Percentiles rank a stretch among this genome's conserved stretches.
phyloP scores from a whole-genome alignment of 1,284 basidiomycete genomes.

The Cerrena zonata region DNA sequence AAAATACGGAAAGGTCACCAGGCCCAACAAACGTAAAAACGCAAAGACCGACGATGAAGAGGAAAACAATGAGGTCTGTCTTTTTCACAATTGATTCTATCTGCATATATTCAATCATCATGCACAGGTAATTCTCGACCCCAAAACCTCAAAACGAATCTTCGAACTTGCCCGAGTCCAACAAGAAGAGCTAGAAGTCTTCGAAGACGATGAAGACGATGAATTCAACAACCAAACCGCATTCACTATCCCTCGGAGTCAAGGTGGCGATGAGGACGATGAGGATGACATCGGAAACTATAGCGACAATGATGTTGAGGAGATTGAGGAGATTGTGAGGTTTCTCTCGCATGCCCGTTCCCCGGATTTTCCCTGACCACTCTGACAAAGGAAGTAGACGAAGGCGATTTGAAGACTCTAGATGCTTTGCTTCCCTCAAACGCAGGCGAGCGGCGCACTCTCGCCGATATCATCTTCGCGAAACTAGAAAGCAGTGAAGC shows the following conservation, averaged over 20 bases:
- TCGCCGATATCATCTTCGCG: constrained; percentile 93
- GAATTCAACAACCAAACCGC: constrained; percentile 34
- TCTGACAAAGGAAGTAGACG: constrained; percentile 74
- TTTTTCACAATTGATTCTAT: constrained; percentile 2
- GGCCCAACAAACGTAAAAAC: constrained; percentile 70
- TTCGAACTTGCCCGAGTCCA: constrained; percentile 90
- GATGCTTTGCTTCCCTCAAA: constrained; percentile 74
- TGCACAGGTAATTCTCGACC: constrained; percentile 67
- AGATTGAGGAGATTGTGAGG: constrained; percentile 58
- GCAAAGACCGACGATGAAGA: constrained; percentile 37
- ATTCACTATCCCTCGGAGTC: constrained; percentile 28
- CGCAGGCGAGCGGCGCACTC: constrained; percentile 70
- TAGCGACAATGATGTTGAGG: constrained; percentile 40
- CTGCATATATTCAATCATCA: not conserved
- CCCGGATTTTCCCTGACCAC: constrained; percentile 4
- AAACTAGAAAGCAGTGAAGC: constrained; percentile 70
- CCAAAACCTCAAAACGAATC: constrained; percentile 84
- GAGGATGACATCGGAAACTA: constrained; percentile 47
- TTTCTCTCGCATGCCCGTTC: not conserved
- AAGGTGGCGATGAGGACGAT: constrained; percentile 28
- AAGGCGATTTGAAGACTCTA: constrained; percentile 77
- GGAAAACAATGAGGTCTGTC: constrained; percentile 52
- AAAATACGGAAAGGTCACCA: constrained; percentile 73
- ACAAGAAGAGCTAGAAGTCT: constrained; percentile 79
- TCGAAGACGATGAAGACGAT: constrained; percentile 45